Evolutionary conservation across 2,329 filamentous ascomycete genomes (phyloP).

Genomic region (Fusarium falciforme): DNA sequence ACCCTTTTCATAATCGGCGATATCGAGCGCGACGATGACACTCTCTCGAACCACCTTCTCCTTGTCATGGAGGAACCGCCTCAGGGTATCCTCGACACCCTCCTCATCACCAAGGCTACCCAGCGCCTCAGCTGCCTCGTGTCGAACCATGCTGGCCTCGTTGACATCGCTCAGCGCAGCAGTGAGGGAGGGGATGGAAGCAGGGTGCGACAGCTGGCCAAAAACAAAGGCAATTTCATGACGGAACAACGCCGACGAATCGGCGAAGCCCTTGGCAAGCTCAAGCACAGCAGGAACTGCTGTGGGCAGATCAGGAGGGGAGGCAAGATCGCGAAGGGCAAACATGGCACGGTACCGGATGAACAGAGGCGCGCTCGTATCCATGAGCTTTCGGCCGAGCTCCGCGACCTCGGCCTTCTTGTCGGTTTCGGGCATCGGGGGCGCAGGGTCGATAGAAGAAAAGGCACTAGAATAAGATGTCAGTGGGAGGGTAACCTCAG

Average conservation of each 20-base stretch:
- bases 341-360: constrained; percentile 98
- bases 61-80: constrained; percentile 86
- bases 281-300: constrained; percentile 88
- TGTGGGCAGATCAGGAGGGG: constrained; percentile 89
- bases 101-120: constrained; percentile 94
- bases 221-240: constrained; percentile 99
- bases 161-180: constrained; percentile 80
- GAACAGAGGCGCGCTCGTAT: constrained; percentile 85
- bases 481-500: constrained; percentile 41
- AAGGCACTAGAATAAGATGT: constrained; percentile 77
- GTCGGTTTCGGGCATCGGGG: constrained; percentile 80
- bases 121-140: constrained; percentile 96
- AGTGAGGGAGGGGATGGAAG: constrained; percentile 92
- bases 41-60: constrained; percentile 96
- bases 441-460: constrained; percentile 93
- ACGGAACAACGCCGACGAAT: constrained; percentile 91
- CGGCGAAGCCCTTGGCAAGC: constrained; percentile 85
- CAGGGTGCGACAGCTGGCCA: constrained; percentile 93
- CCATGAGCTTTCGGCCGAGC: constrained; percentile 81
- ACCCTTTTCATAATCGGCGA: constrained; percentile 96
- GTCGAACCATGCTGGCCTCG: constrained; percentile 95
- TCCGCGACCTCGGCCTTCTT: constrained; percentile 80
- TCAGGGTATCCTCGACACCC: constrained; percentile 88
- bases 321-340: constrained; percentile 91
- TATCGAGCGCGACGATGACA: constrained; percentile 93